Conservation (phyloP, 495 filamentous ascomycete genomes). For the Podospora sp. region DNA sequence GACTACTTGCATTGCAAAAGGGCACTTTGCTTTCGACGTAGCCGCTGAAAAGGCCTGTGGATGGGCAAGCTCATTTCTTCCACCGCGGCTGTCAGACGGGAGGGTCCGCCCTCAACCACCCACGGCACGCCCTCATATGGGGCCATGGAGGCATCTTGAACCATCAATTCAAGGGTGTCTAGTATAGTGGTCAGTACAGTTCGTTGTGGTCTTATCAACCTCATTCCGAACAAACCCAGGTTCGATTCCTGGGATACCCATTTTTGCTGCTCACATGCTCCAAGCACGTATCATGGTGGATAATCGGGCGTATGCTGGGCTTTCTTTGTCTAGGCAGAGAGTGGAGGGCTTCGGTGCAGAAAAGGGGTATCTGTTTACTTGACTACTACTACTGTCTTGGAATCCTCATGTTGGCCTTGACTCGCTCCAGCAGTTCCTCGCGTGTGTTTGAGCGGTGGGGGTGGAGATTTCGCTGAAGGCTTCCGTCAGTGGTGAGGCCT, state of each 20-base stretch:
- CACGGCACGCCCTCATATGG: background rate
- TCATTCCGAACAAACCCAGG: conserved; percentile 15
- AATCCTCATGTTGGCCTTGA: conserved; percentile 76
- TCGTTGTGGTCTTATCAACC: conserved; percentile 3
- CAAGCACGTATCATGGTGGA: too few relatives aligned
- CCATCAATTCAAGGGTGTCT: background rate
- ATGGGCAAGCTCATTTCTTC: too few relatives aligned
- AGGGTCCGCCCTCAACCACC: background rate
- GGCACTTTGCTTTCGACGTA: too few relatives aligned
- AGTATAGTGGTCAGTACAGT: conserved; percentile 10
- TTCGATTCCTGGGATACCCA: conserved; percentile 11
- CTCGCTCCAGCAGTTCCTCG: conserved; percentile 76
- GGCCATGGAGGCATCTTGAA: background rate
- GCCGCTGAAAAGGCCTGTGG: too few relatives aligned
- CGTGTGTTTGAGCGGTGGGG: conserved; percentile 66
- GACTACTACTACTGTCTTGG: conserved; percentile 34
- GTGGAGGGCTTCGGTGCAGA: background rate
- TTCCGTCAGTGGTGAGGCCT: background rate
- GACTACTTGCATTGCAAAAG: too few relatives aligned
- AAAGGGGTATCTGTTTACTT: background rate
- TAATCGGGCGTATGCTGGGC: too few relatives aligned
- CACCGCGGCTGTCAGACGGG: background rate
- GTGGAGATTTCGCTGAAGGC: conserved; percentile 68
- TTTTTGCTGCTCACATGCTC: background rate
- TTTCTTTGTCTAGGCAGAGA: too few relatives aligned